Evolutionary conservation across 208 protist species (phyloP).

Genomic region (Trypanosoma theileri): DNA sequence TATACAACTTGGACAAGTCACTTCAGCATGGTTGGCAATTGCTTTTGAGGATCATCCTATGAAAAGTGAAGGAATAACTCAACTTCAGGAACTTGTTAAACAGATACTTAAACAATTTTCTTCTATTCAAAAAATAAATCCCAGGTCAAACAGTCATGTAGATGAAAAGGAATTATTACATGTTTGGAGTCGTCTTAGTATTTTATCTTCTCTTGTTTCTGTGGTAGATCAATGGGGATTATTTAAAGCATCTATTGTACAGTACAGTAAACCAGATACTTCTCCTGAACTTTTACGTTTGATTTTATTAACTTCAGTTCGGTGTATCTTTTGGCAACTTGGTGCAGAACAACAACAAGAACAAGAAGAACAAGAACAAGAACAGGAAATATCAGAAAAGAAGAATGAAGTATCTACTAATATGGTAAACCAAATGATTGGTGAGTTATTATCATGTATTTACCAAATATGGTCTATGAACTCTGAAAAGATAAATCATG

Average conservation of each 20-base stretch:
- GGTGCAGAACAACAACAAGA: conserved; percentile 15
- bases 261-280: conserved; percentile 13
- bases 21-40: conserved; percentile 69
- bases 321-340: conserved; percentile 62
- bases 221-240: conserved; percentile 45
- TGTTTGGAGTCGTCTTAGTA: conserved; percentile 58
- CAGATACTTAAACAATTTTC: conserved; percentile 48
- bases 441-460: conserved; percentile 25
- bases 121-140: conserved; percentile 4
- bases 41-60: conserved; percentile 57
- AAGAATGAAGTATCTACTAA: neutral
- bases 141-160: neutral
- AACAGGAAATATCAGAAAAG: neutral
- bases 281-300: conserved; percentile 33
- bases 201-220: conserved; percentile 54
- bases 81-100: conserved; percentile 71
- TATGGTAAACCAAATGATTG: conserved; percentile 24
- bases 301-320: conserved; percentile 42
- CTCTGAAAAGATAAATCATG: neutral
- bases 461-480: conserved; percentile 24
- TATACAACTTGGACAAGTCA: conserved; percentile 36
- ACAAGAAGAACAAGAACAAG: neutral
- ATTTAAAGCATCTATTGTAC: conserved; percentile 33
- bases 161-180: conserved; percentile 26
- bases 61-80: conserved; percentile 53